phyloP scores from a whole-genome alignment of 176 grass and related monocot genomes.

The Miscanthus lutarioriparius region DNA sequence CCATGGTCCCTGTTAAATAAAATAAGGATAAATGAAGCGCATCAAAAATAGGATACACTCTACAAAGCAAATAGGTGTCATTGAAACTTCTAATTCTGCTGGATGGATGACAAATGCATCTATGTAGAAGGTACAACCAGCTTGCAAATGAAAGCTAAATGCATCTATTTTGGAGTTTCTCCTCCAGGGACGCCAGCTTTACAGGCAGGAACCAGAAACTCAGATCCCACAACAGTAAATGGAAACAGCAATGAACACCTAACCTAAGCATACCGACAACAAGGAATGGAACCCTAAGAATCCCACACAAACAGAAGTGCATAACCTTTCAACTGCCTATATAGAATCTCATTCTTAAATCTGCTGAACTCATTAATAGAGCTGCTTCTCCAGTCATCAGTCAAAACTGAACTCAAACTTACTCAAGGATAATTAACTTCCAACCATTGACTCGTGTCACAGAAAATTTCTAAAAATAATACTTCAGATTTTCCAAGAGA shows the following conservation, averaged over 20 bases:
- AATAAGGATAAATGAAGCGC: neutral
- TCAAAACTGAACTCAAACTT: neutral
- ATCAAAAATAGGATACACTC: constrained; percentile 5
- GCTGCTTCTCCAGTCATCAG: neutral
- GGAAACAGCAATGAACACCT: neutral
- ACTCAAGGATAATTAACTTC: neutral
- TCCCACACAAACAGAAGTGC: neutral
- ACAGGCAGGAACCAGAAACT: neutral
- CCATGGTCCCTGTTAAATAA: constrained; percentile 71
- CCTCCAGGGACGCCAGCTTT: neutral
- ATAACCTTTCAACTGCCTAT: neutral
- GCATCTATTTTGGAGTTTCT: neutral
- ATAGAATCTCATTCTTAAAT: neutral
- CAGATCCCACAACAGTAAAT: neutral
- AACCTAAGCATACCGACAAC: neutral
- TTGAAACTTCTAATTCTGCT: neutral
- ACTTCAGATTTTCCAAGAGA: neutral
- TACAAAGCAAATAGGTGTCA: neutral
- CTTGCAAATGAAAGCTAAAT: neutral
- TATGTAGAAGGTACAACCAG: neutral
- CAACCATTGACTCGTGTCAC: neutral
- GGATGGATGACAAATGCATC: neutral
- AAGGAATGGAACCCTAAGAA: neutral
- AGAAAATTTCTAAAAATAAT: neutral
- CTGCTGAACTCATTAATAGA: neutral